Conservation (phyloP, 202 grass and related monocot species). For the Carex arenaria region DNA sequence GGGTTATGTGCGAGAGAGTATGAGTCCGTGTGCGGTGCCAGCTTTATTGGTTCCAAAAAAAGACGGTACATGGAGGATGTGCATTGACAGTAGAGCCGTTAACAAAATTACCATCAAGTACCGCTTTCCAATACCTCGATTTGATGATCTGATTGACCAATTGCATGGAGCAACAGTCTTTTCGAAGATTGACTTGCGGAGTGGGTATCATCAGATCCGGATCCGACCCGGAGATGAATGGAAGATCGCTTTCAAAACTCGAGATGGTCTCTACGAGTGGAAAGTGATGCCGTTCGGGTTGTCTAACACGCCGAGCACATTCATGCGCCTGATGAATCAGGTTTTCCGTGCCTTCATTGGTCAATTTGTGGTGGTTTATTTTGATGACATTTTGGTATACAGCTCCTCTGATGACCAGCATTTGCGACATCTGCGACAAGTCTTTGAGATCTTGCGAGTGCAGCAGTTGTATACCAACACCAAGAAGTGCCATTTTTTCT, state of each 20-base stretch:
- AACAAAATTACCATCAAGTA: conserved; percentile 24
- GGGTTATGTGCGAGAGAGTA: not conserved
- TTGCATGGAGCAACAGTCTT: not conserved
- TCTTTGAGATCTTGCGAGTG: too few relatives aligned
- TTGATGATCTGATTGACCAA: conserved; percentile 14
- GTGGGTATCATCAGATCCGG: not conserved
- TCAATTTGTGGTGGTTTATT: not conserved
- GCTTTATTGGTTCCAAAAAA: conserved; percentile 17
- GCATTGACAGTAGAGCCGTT: conserved; percentile 11
- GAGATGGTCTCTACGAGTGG: conserved; percentile 22
- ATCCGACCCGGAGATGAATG: conserved; percentile 24
- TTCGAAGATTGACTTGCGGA: conserved; percentile 16
- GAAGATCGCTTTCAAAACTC: conserved; percentile 34
- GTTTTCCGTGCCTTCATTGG: not conserved
- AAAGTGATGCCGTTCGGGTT: not conserved
- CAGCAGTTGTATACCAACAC: too few relatives aligned
- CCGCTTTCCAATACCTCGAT: conserved; percentile 11
- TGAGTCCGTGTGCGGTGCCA: not conserved
- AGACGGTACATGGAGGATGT: conserved; percentile 9
- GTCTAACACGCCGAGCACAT: not conserved
- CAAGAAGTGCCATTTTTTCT: too few relatives aligned
- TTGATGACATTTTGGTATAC: too few relatives aligned
- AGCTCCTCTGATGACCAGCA: too few relatives aligned
- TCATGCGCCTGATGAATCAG: not conserved
- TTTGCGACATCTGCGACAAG: too few relatives aligned